phyloP scores from a whole-genome alignment of 164 flowering plant species.

The Pachysandra terminalis region DNA sequence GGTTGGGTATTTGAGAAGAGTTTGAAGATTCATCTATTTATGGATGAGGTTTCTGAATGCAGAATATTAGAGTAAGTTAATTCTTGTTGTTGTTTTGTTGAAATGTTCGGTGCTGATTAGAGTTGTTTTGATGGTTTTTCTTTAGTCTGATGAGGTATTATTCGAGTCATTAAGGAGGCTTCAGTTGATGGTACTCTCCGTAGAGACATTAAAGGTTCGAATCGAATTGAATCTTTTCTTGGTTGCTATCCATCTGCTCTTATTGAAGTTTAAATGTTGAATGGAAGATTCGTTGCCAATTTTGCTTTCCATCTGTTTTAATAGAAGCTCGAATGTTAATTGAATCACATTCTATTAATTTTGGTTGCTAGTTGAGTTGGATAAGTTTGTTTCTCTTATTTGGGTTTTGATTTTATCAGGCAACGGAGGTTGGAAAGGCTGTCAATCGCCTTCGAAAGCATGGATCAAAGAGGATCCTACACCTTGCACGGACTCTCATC shows the following conservation, averaged over 20 bases:
- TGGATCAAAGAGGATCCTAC: conserved; percentile 51
- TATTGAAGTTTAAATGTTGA: neutral
- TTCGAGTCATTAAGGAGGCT: no score
- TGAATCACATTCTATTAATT: neutral
- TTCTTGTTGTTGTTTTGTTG: no score
- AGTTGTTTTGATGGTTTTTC: no score
- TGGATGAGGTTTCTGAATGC: no score
- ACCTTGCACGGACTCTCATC: conserved; percentile 58
- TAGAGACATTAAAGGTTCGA: conserved; percentile 66
- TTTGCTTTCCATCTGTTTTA: neutral
- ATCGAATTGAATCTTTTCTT: neutral
- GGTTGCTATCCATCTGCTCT: neutral
- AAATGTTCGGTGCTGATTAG: no score
- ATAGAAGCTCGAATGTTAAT: neutral
- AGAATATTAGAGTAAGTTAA: no score
- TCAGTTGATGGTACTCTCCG: conserved; percentile 67
- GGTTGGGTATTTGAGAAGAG: no score
- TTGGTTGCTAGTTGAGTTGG: neutral
- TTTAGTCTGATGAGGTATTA: no score
- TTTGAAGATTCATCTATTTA: neutral
- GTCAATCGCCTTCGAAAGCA: conserved; percentile 70
- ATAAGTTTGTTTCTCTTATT: conserved; percentile 4
- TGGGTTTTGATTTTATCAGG: conserved; percentile 34
- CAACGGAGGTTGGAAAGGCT: conserved; percentile 88
- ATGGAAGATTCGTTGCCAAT: neutral